These are phyloP conservation scores for Crithidia bombi DNA, from an alignment of 208 protist species.

Conservation along the genomic window DNA sequence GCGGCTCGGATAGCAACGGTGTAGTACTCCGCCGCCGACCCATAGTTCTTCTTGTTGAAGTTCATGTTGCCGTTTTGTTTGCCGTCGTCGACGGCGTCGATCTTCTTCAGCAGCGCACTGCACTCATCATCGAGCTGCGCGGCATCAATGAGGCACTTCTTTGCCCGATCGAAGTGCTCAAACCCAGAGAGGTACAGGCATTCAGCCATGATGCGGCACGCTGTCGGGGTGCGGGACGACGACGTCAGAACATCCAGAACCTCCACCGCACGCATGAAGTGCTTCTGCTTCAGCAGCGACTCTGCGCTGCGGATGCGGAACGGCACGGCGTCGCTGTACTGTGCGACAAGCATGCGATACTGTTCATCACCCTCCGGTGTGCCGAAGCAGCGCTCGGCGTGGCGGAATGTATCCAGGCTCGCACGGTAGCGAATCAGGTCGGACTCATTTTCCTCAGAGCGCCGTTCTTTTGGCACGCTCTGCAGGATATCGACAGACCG, in stretches of 20 bases:
- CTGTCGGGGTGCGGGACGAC: constrained; percentile 53
- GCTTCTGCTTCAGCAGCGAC: constrained; percentile 65
- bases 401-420: constrained; percentile 61
- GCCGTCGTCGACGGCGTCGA: constrained; percentile 81
- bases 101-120: constrained; percentile 58
- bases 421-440: constrained; percentile 65
- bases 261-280: constrained; percentile 70
- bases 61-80: constrained; percentile 89
- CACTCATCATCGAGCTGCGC: constrained; percentile 77
- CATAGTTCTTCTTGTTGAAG: constrained; percentile 85
- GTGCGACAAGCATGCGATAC: constrained; percentile 81
- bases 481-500: constrained; percentile 70
- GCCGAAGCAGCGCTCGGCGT: constrained; percentile 71
- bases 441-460: constrained; percentile 42
- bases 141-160: constrained; percentile 48
- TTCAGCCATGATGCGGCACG: constrained; percentile 66
- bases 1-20: constrained; percentile 72
- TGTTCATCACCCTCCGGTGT: constrained; percentile 78
- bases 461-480: constrained; percentile 38
- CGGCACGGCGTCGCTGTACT: constrained; percentile 75
- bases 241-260: constrained; percentile 61
- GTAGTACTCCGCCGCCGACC: constrained; percentile 74
- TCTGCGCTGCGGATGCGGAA: constrained; percentile 85
- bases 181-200: constrained; percentile 87
- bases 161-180: constrained; percentile 84